These are phyloP conservation scores for Cicer cuneatum DNA, from an alignment of 306 rosid genomes.

Conservation along the genomic window DNA sequence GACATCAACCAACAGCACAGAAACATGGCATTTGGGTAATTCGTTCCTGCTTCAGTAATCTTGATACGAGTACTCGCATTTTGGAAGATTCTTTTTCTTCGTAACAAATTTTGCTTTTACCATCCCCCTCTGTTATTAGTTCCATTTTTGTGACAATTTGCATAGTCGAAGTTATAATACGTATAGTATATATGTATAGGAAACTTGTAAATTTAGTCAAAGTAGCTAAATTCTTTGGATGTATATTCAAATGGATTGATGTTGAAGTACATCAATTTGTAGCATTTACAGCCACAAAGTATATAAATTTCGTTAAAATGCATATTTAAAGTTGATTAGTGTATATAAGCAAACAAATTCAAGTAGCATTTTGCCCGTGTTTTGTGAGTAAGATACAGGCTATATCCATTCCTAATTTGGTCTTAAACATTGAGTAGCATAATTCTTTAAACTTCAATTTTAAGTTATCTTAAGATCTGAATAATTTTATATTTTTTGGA, in stretches of 20 bases:
- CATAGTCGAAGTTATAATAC: conserved; percentile 27
- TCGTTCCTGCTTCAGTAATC: conserved; percentile 20
- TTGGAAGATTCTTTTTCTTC: conserved; percentile 19
- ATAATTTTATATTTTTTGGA: no score
- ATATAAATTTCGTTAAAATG: background rate
- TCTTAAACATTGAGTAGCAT: background rate
- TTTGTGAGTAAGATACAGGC: background rate
- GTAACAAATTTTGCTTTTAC: conserved; percentile 13
- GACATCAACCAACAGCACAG: conserved; percentile 13
- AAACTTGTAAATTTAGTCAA: conserved; percentile 42
- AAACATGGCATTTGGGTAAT: background rate
- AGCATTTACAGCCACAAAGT: background rate
- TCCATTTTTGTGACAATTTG: conserved; percentile 22
- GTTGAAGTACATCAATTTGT: conserved; percentile 9
- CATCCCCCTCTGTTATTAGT: background rate
- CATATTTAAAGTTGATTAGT: background rate
- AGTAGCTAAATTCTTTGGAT: conserved; percentile 9
- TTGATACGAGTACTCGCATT: background rate
- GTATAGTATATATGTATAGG: conserved; percentile 41
- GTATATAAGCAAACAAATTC: background rate
- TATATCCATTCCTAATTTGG: background rate
- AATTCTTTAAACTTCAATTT: background rate
- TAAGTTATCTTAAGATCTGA: no score
- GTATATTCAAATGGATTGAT: conserved; percentile 34
- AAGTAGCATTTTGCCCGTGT: background rate